Conservation (phyloP, 306 rosid species). For the Rubus idaeus region DNA sequence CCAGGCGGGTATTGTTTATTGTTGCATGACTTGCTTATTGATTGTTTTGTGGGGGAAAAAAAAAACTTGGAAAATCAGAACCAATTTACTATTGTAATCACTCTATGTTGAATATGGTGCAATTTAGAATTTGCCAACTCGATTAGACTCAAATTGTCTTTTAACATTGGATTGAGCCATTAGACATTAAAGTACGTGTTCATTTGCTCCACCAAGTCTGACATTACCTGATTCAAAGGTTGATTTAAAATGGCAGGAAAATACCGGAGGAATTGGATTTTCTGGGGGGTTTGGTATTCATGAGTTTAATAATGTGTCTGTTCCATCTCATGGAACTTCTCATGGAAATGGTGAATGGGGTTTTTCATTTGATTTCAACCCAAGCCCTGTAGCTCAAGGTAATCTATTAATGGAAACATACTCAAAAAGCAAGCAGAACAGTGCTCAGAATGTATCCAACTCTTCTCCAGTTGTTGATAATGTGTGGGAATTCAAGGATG, state of each 20-base stretch:
- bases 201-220: constrained; percentile 26
- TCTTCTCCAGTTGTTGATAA: constrained; percentile 23
- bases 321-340: constrained; percentile 43
- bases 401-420: constrained; percentile 23
- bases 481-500: constrained; percentile 48
- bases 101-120: background rate
- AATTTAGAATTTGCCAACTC: background rate
- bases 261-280: constrained; percentile 19
- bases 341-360: constrained; percentile 43
- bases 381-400: constrained; percentile 31
- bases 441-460: constrained; percentile 23
- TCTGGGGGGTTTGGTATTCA: constrained; percentile 33
- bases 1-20: constrained; percentile 42
- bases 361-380: constrained; percentile 50
- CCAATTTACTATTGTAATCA: background rate
- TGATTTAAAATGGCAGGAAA: constrained; percentile 38
- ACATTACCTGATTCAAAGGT: constrained; percentile 38
- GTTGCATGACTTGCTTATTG: constrained; percentile 18
- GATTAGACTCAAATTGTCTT: background rate
- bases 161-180: background rate
- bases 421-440: constrained; percentile 32
- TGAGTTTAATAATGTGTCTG: constrained; percentile 31
- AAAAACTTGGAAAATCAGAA: background rate
- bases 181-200: background rate
- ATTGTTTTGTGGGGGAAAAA: background rate